These are phyloP conservation scores for Stemphylium vesicarium DNA, from an alignment of 2,329 filamentous ascomycete species.

Conservation along the genomic window DNA sequence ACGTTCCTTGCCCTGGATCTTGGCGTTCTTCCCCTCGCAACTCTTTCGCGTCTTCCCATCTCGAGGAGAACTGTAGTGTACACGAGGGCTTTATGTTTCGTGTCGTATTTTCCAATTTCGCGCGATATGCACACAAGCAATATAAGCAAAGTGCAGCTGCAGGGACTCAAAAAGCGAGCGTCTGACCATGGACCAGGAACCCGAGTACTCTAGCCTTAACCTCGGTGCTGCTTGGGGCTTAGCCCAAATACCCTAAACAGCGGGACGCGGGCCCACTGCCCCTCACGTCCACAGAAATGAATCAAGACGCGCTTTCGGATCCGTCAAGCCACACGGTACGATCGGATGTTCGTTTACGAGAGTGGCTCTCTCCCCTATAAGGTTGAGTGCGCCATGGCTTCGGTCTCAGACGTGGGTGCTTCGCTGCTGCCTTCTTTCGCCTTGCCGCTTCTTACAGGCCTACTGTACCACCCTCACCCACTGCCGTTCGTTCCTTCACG, in stretches of 20 bases:
- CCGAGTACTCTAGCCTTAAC: not conserved
- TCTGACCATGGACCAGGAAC: not conserved
- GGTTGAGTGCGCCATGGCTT: not conserved
- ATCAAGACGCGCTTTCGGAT: not conserved
- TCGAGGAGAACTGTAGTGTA: too few relatives aligned
- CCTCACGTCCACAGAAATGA: not conserved
- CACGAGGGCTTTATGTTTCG: too few relatives aligned
- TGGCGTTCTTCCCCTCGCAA: too few relatives aligned
- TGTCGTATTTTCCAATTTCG: too few relatives aligned
- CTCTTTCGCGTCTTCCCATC: too few relatives aligned
- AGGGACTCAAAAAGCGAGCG: not conserved
- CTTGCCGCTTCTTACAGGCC: not conserved
- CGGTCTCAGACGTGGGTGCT: not conserved
- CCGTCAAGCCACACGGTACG: conserved; percentile 1
- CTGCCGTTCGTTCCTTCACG: not conserved
- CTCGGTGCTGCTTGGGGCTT: not conserved
- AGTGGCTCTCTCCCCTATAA: conserved; percentile 1
- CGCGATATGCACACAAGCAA: too few relatives aligned
- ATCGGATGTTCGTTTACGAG: not conserved
- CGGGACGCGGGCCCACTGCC: not conserved
- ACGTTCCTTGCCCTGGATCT: too few relatives aligned
- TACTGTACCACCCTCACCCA: not conserved
- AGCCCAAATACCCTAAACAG: not conserved
- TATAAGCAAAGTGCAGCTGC: not conserved
- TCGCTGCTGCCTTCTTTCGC: not conserved